These are phyloP conservation scores for Monilinia laxa DNA, from an alignment of 2,329 filamentous ascomycete species.

Conservation along the genomic window DNA sequence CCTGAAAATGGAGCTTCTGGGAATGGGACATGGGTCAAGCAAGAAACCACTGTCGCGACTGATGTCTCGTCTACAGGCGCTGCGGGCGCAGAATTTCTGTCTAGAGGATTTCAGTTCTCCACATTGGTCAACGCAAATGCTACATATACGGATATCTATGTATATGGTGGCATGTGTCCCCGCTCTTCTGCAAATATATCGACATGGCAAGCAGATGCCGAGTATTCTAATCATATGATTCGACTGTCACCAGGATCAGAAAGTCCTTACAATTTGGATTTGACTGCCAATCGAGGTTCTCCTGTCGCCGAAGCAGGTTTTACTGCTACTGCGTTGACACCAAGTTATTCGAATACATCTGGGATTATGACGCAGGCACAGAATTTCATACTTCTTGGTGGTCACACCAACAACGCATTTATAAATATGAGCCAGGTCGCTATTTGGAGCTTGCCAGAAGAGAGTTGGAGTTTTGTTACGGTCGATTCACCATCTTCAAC, in stretches of 20 bases:
- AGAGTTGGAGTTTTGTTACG: slow-evolving; percentile 79
- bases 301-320: slow-evolving; percentile 85
- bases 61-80: slow-evolving; percentile 41
- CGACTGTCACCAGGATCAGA: slow-evolving; percentile 52
- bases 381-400: slow-evolving; percentile 78
- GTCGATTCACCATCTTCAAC: slow-evolving; percentile 50
- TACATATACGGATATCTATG: slow-evolving; percentile 40
- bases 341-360: slow-evolving; percentile 67
- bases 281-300: slow-evolving; percentile 51
- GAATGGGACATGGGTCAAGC: slow-evolving; percentile 56
- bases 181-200: slow-evolving; percentile 45
- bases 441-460: slow-evolving; percentile 81
- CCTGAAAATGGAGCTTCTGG: slow-evolving; percentile 46
- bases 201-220: slow-evolving; percentile 65
- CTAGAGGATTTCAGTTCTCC: slow-evolving; percentile 44
- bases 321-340: slow-evolving; percentile 70
- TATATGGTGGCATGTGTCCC: slow-evolving; percentile 89
- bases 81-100: slow-evolving; percentile 56
- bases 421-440: slow-evolving; percentile 93
- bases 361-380: slow-evolving; percentile 69
- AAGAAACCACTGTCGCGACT: slow-evolving; percentile 41
- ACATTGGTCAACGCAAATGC: slow-evolving; percentile 35
- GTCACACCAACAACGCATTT: slow-evolving; percentile 79
- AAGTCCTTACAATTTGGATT: slow-evolving; percentile 46
- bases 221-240: slow-evolving; percentile 80